Evolutionary conservation across 768 basidiomycete genomes (phyloP), one percentile per base, ranked within the genome.

Genomic region (Suillus alpinus): DNA sequence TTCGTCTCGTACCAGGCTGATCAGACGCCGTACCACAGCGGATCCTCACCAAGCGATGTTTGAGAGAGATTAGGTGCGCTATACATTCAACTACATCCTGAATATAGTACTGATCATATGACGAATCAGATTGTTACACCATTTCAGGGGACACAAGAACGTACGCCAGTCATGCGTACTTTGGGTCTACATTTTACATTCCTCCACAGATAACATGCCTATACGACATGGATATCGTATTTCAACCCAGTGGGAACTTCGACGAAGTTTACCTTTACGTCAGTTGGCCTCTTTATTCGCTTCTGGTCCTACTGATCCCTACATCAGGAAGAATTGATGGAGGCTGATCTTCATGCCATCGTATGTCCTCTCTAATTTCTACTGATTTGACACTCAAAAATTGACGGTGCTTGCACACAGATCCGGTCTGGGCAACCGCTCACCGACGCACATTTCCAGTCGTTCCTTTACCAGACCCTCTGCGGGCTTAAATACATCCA

Each of bases 111-210:
- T 68, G 53, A 71, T 65, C 43, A 56, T 55, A n/a, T 2, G 6
- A 39, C 16, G 10, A 26, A 50, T 60, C 52, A 95, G 94, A 71
- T 81, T 99, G 44, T 76, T 99, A 40, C 95, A 96, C 75, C 97
- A 99, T 76, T 99, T 99, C 79, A 86, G 97, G 67, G 95, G 96
- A 5, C 97, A 99, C 80, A 99, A 99, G 80, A 99, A 99, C 71
- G 95, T 98, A 50, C 59, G 85, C 76, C 31, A 32, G 6, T 1
- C 14, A 34, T 56, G 62, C 41, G 12, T 61, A 31, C 39, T 14
- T 14, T 51, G 59, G 58, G 52, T 60, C 26, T 49, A 16, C 43
- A 41, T 31, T 61, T 67, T 34, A 63, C 67, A 37, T 56, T 26
- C 52, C 31, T 34, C 14, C 43, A 59, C 71, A 95, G 94, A 96